Conservation (phyloP, 176 grass and related monocot species). For the Stipa capillata region DNA sequence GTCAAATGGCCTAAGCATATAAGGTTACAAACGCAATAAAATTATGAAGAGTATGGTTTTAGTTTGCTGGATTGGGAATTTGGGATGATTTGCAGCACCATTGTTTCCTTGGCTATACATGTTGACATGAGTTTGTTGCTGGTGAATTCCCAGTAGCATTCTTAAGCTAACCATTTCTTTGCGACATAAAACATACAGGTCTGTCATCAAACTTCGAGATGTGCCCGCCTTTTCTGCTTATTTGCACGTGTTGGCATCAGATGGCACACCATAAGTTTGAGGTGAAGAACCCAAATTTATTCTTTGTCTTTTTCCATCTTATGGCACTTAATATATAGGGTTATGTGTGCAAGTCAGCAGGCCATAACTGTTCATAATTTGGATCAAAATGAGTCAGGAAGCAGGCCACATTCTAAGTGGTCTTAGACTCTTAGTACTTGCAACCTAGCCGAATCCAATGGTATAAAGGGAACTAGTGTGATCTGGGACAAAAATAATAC, state of each 20-base stretch:
- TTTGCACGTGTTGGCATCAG: neutral
- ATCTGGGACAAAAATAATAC: neutral
- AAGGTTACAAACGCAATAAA: neutral
- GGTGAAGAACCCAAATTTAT: constrained; percentile 11
- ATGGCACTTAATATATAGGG: neutral
- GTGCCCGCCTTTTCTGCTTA: neutral
- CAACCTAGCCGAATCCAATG: too few relatives aligned
- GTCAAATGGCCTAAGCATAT: neutral
- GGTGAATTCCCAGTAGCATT: neutral
- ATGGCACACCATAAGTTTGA: neutral
- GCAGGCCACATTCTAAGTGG: neutral
- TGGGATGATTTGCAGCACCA: neutral
- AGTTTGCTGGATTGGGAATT: neutral
- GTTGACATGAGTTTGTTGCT: neutral
- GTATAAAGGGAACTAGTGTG: neutral
- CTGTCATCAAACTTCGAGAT: neutral
- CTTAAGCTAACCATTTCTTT: neutral
- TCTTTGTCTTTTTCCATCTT: neutral
- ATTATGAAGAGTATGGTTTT: neutral
- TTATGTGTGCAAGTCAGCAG: neutral
- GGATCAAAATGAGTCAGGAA: neutral
- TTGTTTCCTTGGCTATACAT: neutral
- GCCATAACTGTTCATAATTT: neutral
- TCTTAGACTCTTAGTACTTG: neutral
- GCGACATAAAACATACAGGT: neutral